Conservation (phyloP, 2,329 filamentous ascomycete species). For the Endoconidiophora laricicola region DNA sequence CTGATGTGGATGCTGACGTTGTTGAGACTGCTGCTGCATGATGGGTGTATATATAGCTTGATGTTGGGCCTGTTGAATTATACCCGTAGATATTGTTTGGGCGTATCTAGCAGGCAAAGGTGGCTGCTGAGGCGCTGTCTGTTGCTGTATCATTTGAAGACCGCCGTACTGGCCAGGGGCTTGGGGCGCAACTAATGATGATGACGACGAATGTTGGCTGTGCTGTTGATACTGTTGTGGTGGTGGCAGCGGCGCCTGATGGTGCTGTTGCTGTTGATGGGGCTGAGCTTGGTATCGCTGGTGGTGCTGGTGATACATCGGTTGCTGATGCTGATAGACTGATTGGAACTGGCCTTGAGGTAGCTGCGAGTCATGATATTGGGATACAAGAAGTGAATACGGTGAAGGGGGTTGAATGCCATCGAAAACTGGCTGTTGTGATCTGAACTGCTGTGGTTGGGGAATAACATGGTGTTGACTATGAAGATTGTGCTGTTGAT, state of each 20-base stretch:
- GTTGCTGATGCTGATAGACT: not conserved
- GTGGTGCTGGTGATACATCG: not conserved
- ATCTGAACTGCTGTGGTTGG: not conserved
- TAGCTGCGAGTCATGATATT: not conserved
- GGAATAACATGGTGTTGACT: not conserved
- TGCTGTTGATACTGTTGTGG: not conserved
- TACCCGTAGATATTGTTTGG: too few species aligned
- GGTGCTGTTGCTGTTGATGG: not conserved
- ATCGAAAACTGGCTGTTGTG: not conserved
- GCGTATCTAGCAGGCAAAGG: too few species aligned
- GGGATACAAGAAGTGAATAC: not conserved
- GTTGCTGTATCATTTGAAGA: not conserved
- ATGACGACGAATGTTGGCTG: not conserved
- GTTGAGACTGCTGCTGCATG: not conserved
- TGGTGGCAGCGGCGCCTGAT: not conserved
- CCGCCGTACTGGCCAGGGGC: not conserved
- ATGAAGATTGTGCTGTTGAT: not conserved
- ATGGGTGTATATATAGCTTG: too few species aligned
- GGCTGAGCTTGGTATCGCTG: not conserved
- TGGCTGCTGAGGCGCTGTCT: not conserved
- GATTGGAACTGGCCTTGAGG: not conserved
- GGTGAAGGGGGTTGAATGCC: not conserved
- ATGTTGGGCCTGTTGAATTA: too few species aligned
- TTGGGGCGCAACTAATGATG: not conserved
- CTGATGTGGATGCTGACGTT: not conserved